Evolutionary conservation across 2,329 filamentous ascomycete genomes (phyloP).

Genomic region (Dactylellina leptospora): DNA sequence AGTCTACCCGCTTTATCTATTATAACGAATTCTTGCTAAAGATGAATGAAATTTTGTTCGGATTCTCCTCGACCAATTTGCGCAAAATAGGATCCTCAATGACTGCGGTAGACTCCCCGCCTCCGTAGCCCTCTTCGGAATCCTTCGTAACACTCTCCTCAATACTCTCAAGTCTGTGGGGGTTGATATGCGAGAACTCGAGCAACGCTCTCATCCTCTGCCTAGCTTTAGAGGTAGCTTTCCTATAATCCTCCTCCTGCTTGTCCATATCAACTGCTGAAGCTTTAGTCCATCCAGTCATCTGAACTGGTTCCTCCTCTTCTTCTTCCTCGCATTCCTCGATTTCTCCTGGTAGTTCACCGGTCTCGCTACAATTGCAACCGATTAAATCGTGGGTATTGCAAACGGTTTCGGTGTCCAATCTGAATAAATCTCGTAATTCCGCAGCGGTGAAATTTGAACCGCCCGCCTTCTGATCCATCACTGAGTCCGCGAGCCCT

Average conservation of each 20-base stretch:
- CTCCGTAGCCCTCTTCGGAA: slow-evolving; percentile 54
- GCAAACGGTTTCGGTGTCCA: slow-evolving; percentile 70
- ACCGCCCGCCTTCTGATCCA: slow-evolving; percentile 71
- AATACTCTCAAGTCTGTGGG: slow-evolving; percentile 52
- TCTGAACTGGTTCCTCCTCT: slow-evolving; percentile 58
- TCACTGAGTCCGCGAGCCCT: slow-evolving; percentile 74
- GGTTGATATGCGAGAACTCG: slow-evolving; percentile 54
- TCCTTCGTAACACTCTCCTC: background rate
- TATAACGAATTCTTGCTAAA: slow-evolving; percentile 52
- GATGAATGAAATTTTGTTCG: slow-evolving; percentile 57
- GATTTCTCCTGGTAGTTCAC: slow-evolving; percentile 59
- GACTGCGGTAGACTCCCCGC: slow-evolving; percentile 55
- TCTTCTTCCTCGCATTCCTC: slow-evolving; percentile 58
- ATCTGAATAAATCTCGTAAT: slow-evolving; percentile 71
- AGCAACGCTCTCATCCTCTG: slow-evolving; percentile 50
- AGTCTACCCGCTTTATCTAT: background rate
- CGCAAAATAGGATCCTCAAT: slow-evolving; percentile 66
- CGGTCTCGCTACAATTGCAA: slow-evolving; percentile 70
- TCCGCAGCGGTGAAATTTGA: slow-evolving; percentile 73
- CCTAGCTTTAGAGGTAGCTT: slow-evolving; percentile 37
- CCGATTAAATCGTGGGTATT: slow-evolving; percentile 74
- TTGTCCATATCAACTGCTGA: slow-evolving; percentile 58
- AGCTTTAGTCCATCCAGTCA: slow-evolving; percentile 55
- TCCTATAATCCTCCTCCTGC: slow-evolving; percentile 57
- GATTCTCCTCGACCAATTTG: slow-evolving; percentile 63